Conservation (phyloP, 441 rosid species). For the Bocquillonia castaneifolia region DNA sequence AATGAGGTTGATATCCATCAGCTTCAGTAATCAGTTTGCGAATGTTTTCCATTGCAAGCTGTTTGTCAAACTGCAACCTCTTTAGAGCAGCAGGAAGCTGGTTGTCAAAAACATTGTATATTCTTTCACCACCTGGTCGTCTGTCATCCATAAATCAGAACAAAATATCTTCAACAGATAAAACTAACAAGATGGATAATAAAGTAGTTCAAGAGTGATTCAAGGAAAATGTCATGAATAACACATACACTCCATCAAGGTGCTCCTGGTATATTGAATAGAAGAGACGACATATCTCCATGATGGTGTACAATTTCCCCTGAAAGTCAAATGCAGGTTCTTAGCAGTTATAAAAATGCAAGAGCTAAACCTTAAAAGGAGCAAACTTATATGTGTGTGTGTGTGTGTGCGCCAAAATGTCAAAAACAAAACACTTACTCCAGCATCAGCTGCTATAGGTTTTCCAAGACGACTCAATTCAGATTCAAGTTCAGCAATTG, state of each 20-base stretch:
- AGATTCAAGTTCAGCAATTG: slow-evolving; percentile 71
- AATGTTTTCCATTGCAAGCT: slow-evolving; percentile 91
- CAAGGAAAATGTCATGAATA: slow-evolving; percentile 1
- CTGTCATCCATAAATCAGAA: slow-evolving; percentile 33
- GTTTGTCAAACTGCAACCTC: slow-evolving; percentile 95
- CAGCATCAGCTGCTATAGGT: slow-evolving; percentile 95
- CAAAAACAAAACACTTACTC: slow-evolving; percentile 49
- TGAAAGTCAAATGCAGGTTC: slow-evolving; percentile 31
- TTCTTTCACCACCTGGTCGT: slow-evolving; percentile 95
- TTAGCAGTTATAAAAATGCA: slow-evolving; percentile 16
- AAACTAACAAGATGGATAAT: not conserved
- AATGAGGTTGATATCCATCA: slow-evolving; percentile 97
- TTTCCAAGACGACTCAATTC: slow-evolving; percentile 96
- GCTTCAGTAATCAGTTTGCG: slow-evolving; percentile 96
- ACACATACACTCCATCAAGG: slow-evolving; percentile 89
- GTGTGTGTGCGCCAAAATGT: slow-evolving; percentile 15
- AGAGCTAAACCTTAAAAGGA: not conserved
- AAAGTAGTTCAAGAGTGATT: not conserved
- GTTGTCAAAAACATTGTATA: slow-evolving; percentile 86
- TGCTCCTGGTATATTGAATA: slow-evolving; percentile 93
- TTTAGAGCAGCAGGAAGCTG: slow-evolving; percentile 98
- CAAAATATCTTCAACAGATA: not conserved
- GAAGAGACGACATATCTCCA: slow-evolving; percentile 95
- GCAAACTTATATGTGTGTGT: too few species aligned
- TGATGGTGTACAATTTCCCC: slow-evolving; percentile 91